Conservation (phyloP, 768 basidiomycete genomes). For the Leucocoprinus birnbaumii region DNA sequence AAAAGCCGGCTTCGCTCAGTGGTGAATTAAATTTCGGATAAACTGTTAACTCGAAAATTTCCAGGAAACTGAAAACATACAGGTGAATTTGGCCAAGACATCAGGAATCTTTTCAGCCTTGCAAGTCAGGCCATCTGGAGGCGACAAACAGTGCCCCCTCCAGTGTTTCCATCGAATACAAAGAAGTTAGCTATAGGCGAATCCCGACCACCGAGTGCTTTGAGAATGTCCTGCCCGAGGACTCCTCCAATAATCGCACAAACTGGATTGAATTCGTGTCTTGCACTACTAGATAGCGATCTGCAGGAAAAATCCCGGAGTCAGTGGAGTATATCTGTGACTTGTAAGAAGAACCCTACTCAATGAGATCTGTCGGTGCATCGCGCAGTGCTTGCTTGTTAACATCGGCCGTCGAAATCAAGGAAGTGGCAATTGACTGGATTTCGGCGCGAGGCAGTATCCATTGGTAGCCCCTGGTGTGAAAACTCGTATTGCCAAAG, state of each 20-base stretch:
- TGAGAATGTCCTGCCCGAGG: conserved; percentile 92
- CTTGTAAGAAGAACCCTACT: conserved; percentile 41
- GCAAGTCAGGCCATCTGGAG: conserved; percentile 42
- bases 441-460: conserved; percentile 49
- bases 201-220: conserved; percentile 86
- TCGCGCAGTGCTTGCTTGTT: conserved; percentile 62
- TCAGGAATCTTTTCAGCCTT: background rate
- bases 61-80: background rate
- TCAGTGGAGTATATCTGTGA: background rate
- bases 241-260: conserved; percentile 95
- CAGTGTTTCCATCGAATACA: conserved; percentile 81
- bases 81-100: background rate
- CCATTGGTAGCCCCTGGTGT: conserved; percentile 53
- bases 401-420: conserved; percentile 62
- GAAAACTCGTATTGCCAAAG: conserved; percentile 78
- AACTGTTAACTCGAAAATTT: background rate
- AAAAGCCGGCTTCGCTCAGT: background rate
- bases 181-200: conserved; percentile 93
- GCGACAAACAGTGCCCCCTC: conserved; percentile 66
- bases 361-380: conserved; percentile 56
- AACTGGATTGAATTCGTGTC: conserved; percentile 87
- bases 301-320: conserved; percentile 35
- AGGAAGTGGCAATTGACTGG: conserved; percentile 56
- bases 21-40: conserved; percentile 5
- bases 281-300: conserved; percentile 63